Conservation (phyloP, 441 rosid species). For the Euphorbia corollata region DNA sequence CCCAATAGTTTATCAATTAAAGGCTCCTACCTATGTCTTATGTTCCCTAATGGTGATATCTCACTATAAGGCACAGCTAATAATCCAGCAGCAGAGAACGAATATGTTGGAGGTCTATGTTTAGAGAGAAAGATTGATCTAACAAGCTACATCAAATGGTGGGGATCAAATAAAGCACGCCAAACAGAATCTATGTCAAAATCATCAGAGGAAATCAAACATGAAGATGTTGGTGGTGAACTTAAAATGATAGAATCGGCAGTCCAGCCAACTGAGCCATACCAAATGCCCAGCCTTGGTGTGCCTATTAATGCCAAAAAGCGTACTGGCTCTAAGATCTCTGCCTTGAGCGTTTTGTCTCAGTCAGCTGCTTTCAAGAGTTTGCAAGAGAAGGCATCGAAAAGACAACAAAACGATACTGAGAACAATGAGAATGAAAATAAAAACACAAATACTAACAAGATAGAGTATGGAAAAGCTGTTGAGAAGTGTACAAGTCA, state of each 20-base stretch:
- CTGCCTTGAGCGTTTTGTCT: slow-evolving; percentile 76
- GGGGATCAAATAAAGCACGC: slow-evolving; percentile 65
- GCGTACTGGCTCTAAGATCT: slow-evolving; percentile 40
- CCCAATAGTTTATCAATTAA: slow-evolving; percentile 7
- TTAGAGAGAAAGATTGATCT: slow-evolving; percentile 79
- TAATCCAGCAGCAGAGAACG: slow-evolving; percentile 63
- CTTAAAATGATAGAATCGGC: slow-evolving; percentile 64
- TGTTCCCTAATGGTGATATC: slow-evolving; percentile 18
- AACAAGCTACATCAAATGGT: slow-evolving; percentile 82
- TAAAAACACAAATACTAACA: slow-evolving; percentile 55
- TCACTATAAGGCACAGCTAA: slow-evolving; percentile 49
- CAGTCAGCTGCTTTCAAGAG: slow-evolving; percentile 71
- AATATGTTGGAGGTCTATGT: slow-evolving; percentile 59
- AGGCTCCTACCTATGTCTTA: neutral
- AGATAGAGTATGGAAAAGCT: slow-evolving; percentile 70
- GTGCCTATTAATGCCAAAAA: slow-evolving; percentile 37
- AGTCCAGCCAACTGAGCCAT: slow-evolving; percentile 64
- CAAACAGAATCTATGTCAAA: slow-evolving; percentile 59
- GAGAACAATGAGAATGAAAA: slow-evolving; percentile 82
- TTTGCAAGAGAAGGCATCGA: slow-evolving; percentile 69
- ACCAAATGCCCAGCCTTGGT: slow-evolving; percentile 77
- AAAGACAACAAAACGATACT: slow-evolving; percentile 52
- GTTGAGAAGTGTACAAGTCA: slow-evolving; percentile 56
- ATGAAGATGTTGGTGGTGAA: slow-evolving; percentile 64
- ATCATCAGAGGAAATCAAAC: slow-evolving; percentile 57